phyloP scores from a whole-genome alignment of 176 grass and related monocot species.

The Lolium perenne region DNA sequence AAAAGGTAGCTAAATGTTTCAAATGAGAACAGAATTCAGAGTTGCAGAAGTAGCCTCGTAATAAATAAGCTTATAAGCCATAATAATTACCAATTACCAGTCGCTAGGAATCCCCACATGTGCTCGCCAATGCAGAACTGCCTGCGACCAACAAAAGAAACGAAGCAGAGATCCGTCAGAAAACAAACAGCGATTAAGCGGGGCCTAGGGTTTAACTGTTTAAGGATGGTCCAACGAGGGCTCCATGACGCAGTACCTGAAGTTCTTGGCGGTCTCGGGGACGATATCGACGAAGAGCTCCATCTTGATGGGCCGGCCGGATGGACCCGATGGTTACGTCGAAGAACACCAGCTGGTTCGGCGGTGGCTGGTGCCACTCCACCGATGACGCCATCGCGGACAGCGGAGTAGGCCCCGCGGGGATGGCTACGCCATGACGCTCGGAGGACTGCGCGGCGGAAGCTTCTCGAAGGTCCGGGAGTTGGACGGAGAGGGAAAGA shows the following conservation, averaged over 20 bases:
- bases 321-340: slow-evolving; percentile 98
- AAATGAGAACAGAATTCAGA: neutral
- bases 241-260: slow-evolving; percentile 49
- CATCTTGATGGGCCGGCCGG: slow-evolving; percentile 96
- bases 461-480: slow-evolving; percentile 15
- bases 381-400: slow-evolving; percentile 46
- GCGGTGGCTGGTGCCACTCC: slow-evolving; percentile 93
- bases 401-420: slow-evolving; percentile 51
- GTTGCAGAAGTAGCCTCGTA: slow-evolving; percentile 16
- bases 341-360: slow-evolving; percentile 91
- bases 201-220: slow-evolving; percentile 41
- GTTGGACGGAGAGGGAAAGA: no score
- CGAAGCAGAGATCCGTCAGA: slow-evolving; percentile 41
- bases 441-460: neutral
- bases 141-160: slow-evolving; percentile 54
- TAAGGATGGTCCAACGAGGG: neutral
- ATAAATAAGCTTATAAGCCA: neutral
- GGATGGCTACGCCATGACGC: slow-evolving; percentile 56
- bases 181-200: neutral
- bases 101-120: slow-evolving; percentile 49
- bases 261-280: slow-evolving; percentile 93
- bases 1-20: neutral
- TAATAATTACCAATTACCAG: neutral
- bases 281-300: slow-evolving; percentile 90
- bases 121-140: slow-evolving; percentile 98